Base-by-base conservation (phyloP, 2,329 filamentous ascomycete species). In the Apiospora hydei region DNA sequence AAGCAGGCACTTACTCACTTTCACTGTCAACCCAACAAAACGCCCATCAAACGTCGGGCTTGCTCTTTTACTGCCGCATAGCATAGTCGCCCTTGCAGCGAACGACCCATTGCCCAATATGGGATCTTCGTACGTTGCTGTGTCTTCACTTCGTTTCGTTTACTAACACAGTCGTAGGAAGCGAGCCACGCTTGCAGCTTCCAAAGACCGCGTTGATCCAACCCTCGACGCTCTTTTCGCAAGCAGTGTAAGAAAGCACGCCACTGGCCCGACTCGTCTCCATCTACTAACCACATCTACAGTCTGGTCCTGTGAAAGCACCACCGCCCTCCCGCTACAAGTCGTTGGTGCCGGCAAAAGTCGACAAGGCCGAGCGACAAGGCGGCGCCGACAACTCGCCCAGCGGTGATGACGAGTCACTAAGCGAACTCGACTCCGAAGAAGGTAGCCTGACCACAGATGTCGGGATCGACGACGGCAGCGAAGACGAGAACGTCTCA, bases 141-240 rank as follows among this genome's bases (percentile, higher is more conserved):
- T 30, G 7, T 70, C 80, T 82, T 71, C 73, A 78, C 70, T 66
- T 24, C 67, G 6, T 16, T 66, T 38, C 2, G 8, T 38, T 18
- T 72, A 26, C 68, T n/a, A 26, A 49, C 72, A 69, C 66, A 16
- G 18, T 46, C 24, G 30, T 74, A 87, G 84, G 75, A 82, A 82
- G 78, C 77, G 34, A 41, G 57, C 79, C 66, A 76, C 77, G 71
- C 77, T 89, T 73, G 75, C 81, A 69, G 85, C 84, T 74, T 82
- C 86, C 47, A 82, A 84, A 71, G 88, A 88, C 81, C 85, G 87
- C 73, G 85, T 94, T 73, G 92, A 95, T 84, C 91, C 92, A 80
- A 84, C 87, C 71, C 85, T 95, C 76, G 87, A 91, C 78, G 90
- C 91, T 73, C 86, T 95, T 51, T 95, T 95, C 83, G 88, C 91